Evolutionary conservation across 2,329 filamentous ascomycete genomes (phyloP).

Genomic region (Sporothrix dimorphospora): DNA sequence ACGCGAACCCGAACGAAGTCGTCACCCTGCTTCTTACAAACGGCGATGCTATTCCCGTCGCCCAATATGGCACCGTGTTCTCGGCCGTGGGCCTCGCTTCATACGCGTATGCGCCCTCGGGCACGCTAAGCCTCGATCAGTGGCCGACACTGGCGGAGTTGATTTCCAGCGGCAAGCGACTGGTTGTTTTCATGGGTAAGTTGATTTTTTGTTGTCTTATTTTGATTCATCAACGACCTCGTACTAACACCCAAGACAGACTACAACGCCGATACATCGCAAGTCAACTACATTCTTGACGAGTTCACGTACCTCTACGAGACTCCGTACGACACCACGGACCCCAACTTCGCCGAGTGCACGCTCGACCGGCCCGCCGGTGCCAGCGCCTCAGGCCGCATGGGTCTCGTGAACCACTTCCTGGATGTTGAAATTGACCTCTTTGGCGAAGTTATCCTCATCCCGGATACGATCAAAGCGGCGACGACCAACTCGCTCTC

Average conservation of each 20-base stretch:
- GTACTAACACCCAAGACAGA: slow-evolving; percentile 50
- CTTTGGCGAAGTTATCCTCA: slow-evolving; percentile 35
- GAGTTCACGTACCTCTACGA: slow-evolving; percentile 69
- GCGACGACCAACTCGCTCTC: slow-evolving; percentile 53
- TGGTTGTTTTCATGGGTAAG: slow-evolving; percentile 72
- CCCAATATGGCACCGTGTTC: slow-evolving; percentile 60
- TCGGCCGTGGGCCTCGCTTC: slow-evolving; percentile 57
- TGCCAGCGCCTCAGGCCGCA: slow-evolving; percentile 44
- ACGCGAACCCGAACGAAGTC: slow-evolving; percentile 61
- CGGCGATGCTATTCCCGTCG: slow-evolving; percentile 58
- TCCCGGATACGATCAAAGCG: slow-evolving; percentile 40
- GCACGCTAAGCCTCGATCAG: slow-evolving; percentile 48
- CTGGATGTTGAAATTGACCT: slow-evolving; percentile 52
- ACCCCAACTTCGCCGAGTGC: slow-evolving; percentile 65
- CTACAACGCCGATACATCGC: slow-evolving; percentile 54
- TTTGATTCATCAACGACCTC: no score
- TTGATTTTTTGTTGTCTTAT: slow-evolving; percentile 6
- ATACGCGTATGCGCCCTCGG: slow-evolving; percentile 59
- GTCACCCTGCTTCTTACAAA: slow-evolving; percentile 67
- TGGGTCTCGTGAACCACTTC: slow-evolving; percentile 66
- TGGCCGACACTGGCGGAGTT: slow-evolving; percentile 73
- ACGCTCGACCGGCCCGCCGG: slow-evolving; percentile 62
- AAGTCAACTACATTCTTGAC: slow-evolving; percentile 65
- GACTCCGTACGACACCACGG: slow-evolving; percentile 68
- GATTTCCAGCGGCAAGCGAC: slow-evolving; percentile 63